Evolutionary conservation across 768 basidiomycete genomes (phyloP).

Genomic region (Leccinum truebloodii): DNA sequence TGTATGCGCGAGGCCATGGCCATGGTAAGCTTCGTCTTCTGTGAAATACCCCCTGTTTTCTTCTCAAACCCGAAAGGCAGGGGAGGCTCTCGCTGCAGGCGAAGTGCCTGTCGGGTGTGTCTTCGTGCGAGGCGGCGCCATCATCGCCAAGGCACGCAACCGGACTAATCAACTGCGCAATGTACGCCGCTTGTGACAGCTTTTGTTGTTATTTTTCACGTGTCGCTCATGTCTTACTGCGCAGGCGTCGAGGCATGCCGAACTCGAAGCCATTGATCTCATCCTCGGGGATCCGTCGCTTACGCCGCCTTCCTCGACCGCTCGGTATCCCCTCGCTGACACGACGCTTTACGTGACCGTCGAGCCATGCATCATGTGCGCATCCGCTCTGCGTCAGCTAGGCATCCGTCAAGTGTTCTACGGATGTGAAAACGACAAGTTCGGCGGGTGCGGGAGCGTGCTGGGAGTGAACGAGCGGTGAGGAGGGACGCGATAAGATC

Average conservation of each 20-base stretch:
- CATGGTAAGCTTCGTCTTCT: constrained; percentile 55
- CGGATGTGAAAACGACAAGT: constrained; percentile 93
- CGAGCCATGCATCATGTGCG: constrained; percentile 99
- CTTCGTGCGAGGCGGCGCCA: constrained; percentile 74
- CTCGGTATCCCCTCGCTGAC: constrained; percentile 63
- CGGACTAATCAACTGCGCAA: constrained; percentile 93
- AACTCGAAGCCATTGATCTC: constrained; percentile 92
- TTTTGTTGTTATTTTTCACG: neutral
- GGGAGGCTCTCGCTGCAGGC: constrained; percentile 78
- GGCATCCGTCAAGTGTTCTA: constrained; percentile 90
- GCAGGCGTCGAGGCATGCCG: constrained; percentile 95
- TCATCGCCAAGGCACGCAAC: constrained; percentile 89
- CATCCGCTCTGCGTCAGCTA: constrained; percentile 90
- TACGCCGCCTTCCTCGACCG: constrained; percentile 44
- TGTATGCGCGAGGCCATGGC: constrained; percentile 86
- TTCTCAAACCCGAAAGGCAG: constrained; percentile 52
- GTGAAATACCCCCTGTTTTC: neutral
- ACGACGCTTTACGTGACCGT: constrained; percentile 97
- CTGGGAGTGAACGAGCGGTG: constrained; percentile 81
- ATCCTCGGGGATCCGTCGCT: constrained; percentile 67
- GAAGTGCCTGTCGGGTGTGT: constrained; percentile 98
- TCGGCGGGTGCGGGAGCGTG: constrained; percentile 96
- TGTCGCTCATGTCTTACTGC: constrained; percentile 1
- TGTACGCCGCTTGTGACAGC: constrained; percentile 45
- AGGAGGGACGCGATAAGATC: constrained; percentile 22